Evolutionary conservation across 163 green algal species (phyloP), one percentile per base, ranked within the genome.

Genomic region (Prototheca wickerhamii): DNA sequence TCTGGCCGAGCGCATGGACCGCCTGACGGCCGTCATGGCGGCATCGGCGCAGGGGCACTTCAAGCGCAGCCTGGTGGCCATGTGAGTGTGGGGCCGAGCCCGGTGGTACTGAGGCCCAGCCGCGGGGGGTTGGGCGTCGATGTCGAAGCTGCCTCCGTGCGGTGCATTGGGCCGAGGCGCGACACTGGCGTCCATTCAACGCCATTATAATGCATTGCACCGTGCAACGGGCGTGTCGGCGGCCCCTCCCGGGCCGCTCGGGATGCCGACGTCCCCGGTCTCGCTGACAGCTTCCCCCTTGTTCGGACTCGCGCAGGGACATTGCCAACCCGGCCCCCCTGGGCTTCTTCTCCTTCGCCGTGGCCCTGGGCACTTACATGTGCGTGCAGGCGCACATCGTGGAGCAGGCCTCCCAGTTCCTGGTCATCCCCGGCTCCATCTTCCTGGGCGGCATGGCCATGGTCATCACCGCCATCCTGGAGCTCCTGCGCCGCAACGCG

Each of bases 401-500:
- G 7, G 55, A 61, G 31, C 18, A 28, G 17, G 31, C 30, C 17
- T 23, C 55, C 31, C 29, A 50, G 30, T 61, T 61, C 55, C 17
- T 50, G 12, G 55, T 40, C 6, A 23, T 61, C 32, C 55, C 55
- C 31, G 10, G 10, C 28, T 30, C 35, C 25, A 54, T 64, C 40
- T 64, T 64, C 40, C 28, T 55, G 17, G 58, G 58, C 18, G 58
- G 58, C 3, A 12, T 55, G 58, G 18, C 35, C 23, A 64, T 64
- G 58, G 26, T 49, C 26, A 15, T 55, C n/a, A 33, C 42, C 17
- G 58, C 40, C 28, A 31, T 64, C 15, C 25, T 37, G 25, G 37
- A 54, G 58, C n/a, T 55, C n/a, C 10, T 65, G 4, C 60, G 60
- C 37, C 60, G 60, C 60, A 58, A 65, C 26, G 25, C 60, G 7